Conservation (phyloP, 2,329 filamentous ascomycete genomes). For the Clarireedia hainanense region DNA sequence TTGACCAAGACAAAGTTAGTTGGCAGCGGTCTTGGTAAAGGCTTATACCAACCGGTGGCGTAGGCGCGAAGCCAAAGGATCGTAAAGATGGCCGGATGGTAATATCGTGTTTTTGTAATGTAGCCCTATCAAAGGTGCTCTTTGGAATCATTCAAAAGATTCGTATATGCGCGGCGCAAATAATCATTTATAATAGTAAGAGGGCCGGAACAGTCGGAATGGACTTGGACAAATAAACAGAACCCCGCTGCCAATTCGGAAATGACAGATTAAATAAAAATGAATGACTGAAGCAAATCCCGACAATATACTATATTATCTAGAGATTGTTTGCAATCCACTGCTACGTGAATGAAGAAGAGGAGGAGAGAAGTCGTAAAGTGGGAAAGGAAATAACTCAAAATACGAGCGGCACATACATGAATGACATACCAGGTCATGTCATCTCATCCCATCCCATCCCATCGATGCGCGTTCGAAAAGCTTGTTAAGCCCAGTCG, state of each 20-base stretch:
- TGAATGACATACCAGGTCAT: too few species aligned
- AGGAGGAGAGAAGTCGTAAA: too few species aligned
- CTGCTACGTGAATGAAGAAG: background rate
- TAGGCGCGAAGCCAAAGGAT: conserved; percentile 3
- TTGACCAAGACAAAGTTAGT: background rate
- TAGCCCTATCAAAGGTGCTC: conserved; percentile 25
- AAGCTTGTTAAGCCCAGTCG: too few species aligned
- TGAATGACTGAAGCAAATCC: too few species aligned
- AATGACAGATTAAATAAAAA: too few species aligned
- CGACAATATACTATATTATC: too few species aligned
- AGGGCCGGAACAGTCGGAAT: background rate
- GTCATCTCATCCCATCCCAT: too few species aligned
- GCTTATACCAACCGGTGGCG: background rate
- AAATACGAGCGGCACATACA: too few species aligned
- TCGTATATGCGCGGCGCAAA: background rate
- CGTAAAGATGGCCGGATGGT: background rate
- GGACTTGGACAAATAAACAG: background rate
- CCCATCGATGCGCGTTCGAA: too few species aligned
- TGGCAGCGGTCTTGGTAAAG: conserved; percentile 2
- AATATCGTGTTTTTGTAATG: conserved; percentile 9
- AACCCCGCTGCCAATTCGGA: too few species aligned
- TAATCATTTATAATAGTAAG: background rate
- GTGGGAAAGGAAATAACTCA: too few species aligned
- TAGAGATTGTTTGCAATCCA: background rate
- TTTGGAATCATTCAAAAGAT: conserved; percentile 7